Base-by-base conservation (phyloP, 306 rosid species). In the Vigna radiata region DNA sequence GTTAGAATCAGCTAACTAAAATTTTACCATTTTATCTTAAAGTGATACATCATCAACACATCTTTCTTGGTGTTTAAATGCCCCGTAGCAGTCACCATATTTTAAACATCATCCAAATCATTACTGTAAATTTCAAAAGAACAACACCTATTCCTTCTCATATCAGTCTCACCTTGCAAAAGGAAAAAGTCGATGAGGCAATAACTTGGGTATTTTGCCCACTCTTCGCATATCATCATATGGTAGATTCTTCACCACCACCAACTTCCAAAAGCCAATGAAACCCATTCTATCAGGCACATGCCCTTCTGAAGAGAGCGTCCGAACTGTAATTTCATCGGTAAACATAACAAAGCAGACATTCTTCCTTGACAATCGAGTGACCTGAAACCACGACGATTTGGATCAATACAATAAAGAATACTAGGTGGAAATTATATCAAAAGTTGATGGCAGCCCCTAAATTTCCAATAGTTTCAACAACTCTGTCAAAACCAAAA, bases 131-230 rank as follows among this genome's bases (percentile, higher is more conserved):
- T 73, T 72, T 59, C 61, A 33, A 59, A 77, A 43, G 8, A 68
- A 58, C 49, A 4, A 14, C 25, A 44, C 10, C 3, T 48, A 5
- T 5, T 25, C 61, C 63, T 21, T 65, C 62, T 31, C 50, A 66
- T 75, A 71, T 70, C 16, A 52, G 70, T 81, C 90, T 90, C 84
- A 95, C 97, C 98, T 92, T 15, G 98, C 97, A 73, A 89, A 87
- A 49, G 98, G 98, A 74, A 95, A 95, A 83, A 95, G 97, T 50
- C 97, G 88, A 82, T 95, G 98, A 2, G 98, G 89, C 88, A 95
- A 79, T 84, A 95, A 83, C 83, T 95, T 95, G 5, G 99, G 99
- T 85, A 95, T 90, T 85, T 95, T 95, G 13, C 99, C 99, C 58
- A 90, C 97, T 79, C 96, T 84, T 72, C 97, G 88, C 99, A 92